A percentile compares a stretch with the other conserved stretches of the same genome.
These are phyloP conservation scores for Eutrema heterophyllum DNA, from an alignment of 345 rosid species.

Conservation along the genomic window DNA sequence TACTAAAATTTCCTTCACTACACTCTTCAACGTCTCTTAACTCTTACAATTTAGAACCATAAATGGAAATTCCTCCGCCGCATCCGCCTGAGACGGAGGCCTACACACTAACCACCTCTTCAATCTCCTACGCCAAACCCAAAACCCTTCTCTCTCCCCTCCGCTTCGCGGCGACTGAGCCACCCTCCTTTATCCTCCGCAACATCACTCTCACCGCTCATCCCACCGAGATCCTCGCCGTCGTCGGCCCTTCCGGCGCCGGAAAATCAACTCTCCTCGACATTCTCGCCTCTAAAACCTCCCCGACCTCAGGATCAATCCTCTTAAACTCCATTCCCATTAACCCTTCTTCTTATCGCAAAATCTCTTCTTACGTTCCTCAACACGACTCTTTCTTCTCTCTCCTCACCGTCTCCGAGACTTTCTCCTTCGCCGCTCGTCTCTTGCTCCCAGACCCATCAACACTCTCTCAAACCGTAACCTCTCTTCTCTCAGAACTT, in stretches of 20 bases:
- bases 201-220: constrained; percentile 69
- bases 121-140: constrained; percentile 60
- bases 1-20: constrained; percentile 3
- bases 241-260: constrained; percentile 96
- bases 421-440: constrained; percentile 65
- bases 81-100: constrained; percentile 31
- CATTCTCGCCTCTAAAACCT: constrained; percentile 74
- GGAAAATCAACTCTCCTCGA: constrained; percentile 96
- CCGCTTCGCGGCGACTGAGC: constrained; percentile 35
- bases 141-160: constrained; percentile 31
- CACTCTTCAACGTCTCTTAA: not conserved
- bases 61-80: constrained; percentile 27
- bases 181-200: constrained; percentile 56
- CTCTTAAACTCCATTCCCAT: constrained; percentile 66
- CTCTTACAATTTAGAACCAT: not conserved
- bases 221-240: constrained; percentile 83
- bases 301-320: constrained; percentile 68
- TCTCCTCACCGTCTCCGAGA: constrained; percentile 70
- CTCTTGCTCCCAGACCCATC: constrained; percentile 50
- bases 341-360: constrained; percentile 75
- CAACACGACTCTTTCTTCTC: constrained; percentile 80
- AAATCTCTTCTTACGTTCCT: constrained; percentile 84
- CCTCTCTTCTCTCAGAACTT: constrained; percentile 59
- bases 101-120: constrained; percentile 59
- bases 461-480: constrained; percentile 30